Evolutionary conservation across 2,329 filamentous ascomycete species (phyloP).

Genomic region (Polychaeton citri): DNA sequence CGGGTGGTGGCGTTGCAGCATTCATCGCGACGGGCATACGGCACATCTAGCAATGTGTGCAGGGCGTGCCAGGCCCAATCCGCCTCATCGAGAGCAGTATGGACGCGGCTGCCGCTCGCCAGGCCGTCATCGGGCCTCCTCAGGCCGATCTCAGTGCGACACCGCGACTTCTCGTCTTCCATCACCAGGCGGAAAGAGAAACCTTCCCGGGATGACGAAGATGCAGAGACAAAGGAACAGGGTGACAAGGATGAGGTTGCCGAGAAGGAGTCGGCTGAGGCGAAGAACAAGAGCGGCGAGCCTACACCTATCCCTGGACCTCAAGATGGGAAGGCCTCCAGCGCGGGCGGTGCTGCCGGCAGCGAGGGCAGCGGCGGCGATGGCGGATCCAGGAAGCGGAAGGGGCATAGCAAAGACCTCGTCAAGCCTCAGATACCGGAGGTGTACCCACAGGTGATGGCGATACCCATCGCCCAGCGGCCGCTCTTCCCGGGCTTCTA

Average conservation of each 20-base stretch:
- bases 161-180: slow-evolving; percentile 27
- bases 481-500: slow-evolving; percentile 97
- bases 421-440: slow-evolving; percentile 86
- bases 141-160: slow-evolving; percentile 9
- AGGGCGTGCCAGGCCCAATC: slow-evolving; percentile 13
- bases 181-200: slow-evolving; percentile 43
- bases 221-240: slow-evolving; percentile 25
- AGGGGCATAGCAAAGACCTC: slow-evolving; percentile 52
- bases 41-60: slow-evolving; percentile 13
- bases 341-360: slow-evolving; percentile 36
- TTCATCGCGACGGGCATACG: slow-evolving; percentile 17
- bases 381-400: slow-evolving; percentile 59
- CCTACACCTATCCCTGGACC: slow-evolving; percentile 38
- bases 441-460: slow-evolving; percentile 93
- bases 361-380: slow-evolving; percentile 28
- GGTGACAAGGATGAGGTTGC: slow-evolving; percentile 29
- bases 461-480: slow-evolving; percentile 85
- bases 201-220: slow-evolving; percentile 34
- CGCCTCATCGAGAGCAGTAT: slow-evolving; percentile 6
- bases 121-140: slow-evolving; percentile 10
- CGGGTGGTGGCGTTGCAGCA: slow-evolving; percentile 39
- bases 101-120: slow-evolving; percentile 6
- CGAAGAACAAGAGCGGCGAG: slow-evolving; percentile 37
- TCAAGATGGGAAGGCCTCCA: slow-evolving; percentile 45
- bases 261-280: slow-evolving; percentile 23